Base-by-base conservation (phyloP, 192 early-diverging fungal species). In the Phycomyces blakesleeanus region DNA sequence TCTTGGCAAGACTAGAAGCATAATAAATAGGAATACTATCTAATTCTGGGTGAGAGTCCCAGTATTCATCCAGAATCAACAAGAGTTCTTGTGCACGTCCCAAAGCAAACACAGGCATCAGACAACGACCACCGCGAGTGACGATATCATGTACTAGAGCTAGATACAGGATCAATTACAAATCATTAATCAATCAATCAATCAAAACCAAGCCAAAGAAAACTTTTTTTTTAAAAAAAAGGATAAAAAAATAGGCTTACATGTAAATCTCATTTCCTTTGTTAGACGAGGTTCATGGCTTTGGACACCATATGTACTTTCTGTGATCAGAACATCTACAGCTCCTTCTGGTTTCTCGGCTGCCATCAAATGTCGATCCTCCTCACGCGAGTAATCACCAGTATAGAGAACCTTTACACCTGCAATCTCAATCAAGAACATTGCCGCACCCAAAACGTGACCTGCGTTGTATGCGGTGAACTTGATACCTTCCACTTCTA, bases 321-420 rank as follows among this genome's bases (percentile, higher is more conserved):
- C 97, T 54, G 90, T 92, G 51, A 99, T 96, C 59, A 99, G 77
- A 11, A 99, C 93, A 61, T 97, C 94, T 10, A 93, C 85, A 22
- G 84, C 69, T 41, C 80, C 84, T 21, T 84, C 83, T 0, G 97
- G 97, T 24, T 87, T 83, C 66, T 99, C 97, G 5, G 96, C 97
- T 2, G 95, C 91, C 84, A 96, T 93, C 58, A 99, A 84, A 74
- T 99, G 97, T 9, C 97, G 85, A 79, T 99, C 97, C 75, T 99
- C 97, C 77, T 99, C 97, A 42, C 96, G 89, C 25, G 95, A 97
- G 68, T 99, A 99, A 73, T 99, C 97, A 51, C 97, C 97, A 1
- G 97, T 99, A 75, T 99, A 99, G 11, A 99, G 80, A 21, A 92
- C 84, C 67, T 89, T 85, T 25, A 97, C 87, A 54, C 95, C 90